phyloP scores from a whole-genome alignment of 2,329 filamentous ascomycete genomes.

The Ilyonectria destructans region DNA sequence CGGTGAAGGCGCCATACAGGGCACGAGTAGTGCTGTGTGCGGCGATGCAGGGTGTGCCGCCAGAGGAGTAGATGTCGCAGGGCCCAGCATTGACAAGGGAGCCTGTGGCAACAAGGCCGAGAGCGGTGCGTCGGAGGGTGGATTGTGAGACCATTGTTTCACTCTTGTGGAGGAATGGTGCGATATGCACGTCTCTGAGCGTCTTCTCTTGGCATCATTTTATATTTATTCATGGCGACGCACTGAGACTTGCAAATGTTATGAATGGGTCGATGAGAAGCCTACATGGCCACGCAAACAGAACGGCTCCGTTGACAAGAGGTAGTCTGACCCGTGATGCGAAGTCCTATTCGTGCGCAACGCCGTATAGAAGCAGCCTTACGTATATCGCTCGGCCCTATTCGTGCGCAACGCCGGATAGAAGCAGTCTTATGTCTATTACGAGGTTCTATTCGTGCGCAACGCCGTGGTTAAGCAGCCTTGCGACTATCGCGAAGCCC shows the following conservation, averaged over 20 bases:
- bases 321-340: neutral
- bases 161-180: neutral
- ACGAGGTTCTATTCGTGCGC: conserved; percentile 20
- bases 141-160: conserved; percentile 5
- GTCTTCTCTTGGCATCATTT: neutral
- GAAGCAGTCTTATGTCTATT: neutral
- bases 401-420: conserved; percentile 17
- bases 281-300: neutral
- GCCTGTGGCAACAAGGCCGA: conserved; percentile 23
- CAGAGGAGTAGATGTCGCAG: conserved; percentile 74
- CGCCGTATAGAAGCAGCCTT: neutral
- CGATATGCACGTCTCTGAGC: neutral
- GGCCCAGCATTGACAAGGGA: conserved; percentile 58
- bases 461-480: conserved; percentile 2
- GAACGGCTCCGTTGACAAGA: neutral
- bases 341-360: conserved; percentile 13
- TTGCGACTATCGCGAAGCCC: neutral
- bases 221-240: conserved; percentile 4
- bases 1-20: conserved; percentile 69
- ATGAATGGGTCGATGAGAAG: neutral
- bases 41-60: conserved; percentile 74
- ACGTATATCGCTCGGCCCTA: conserved; percentile 4
- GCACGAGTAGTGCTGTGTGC: conserved; percentile 78
- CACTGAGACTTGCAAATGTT: neutral
- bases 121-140: conserved; percentile 32